Percentiles rank a stretch among this genome's conserved stretches.
Evolutionary conservation across 2,329 filamentous ascomycete species (phyloP).

Genomic region (Microcyclosporella mali): DNA sequence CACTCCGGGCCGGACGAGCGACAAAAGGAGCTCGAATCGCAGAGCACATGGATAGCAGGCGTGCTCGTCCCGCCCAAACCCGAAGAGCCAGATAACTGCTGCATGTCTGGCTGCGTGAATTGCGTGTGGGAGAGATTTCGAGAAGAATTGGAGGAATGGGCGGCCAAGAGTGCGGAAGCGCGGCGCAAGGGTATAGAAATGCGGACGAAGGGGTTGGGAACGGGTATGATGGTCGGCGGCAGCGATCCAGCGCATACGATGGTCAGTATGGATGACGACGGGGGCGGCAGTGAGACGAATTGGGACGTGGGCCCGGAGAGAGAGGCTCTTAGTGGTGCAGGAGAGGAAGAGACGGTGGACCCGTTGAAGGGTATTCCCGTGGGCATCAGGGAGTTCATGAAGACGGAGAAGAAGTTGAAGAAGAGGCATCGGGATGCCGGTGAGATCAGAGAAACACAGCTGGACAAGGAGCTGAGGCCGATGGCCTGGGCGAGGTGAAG

Average conservation of each 20-base stretch:
- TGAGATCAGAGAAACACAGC: slow-evolving; percentile 12
- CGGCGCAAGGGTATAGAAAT: slow-evolving; percentile 44
- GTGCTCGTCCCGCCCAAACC: slow-evolving; percentile 77
- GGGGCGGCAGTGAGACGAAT: slow-evolving; percentile 65
- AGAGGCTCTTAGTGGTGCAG: slow-evolving; percentile 4
- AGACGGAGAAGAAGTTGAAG: slow-evolving; percentile 84
- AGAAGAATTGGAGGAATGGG: slow-evolving; percentile 91
- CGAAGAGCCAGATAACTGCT: slow-evolving; percentile 92
- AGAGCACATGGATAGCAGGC: slow-evolving; percentile 65
- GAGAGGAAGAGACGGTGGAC: slow-evolving; percentile 44
- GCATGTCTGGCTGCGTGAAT: slow-evolving; percentile 97
- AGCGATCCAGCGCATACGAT: slow-evolving; percentile 45
- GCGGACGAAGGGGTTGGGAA: slow-evolving; percentile 25
- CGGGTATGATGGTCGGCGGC: slow-evolving; percentile 32
- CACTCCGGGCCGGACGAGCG: slow-evolving; percentile 68
- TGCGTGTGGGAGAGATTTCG: slow-evolving; percentile 92
- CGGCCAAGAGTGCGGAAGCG: slow-evolving; percentile 58
- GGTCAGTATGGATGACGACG: slow-evolving; percentile 71
- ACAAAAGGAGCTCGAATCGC: slow-evolving; percentile 52
- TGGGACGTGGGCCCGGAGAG: slow-evolving; percentile 45
- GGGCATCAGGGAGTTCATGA: slow-evolving; percentile 95
- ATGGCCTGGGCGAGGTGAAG: slow-evolving; percentile 10
- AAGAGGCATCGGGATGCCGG: slow-evolving; percentile 51
- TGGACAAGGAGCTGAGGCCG: slow-evolving; percentile 19
- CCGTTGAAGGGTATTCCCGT: slow-evolving; percentile 78